Evolutionary conservation across 148 eudicot genomes (phyloP).

Genomic region (Limonium bicolor): DNA sequence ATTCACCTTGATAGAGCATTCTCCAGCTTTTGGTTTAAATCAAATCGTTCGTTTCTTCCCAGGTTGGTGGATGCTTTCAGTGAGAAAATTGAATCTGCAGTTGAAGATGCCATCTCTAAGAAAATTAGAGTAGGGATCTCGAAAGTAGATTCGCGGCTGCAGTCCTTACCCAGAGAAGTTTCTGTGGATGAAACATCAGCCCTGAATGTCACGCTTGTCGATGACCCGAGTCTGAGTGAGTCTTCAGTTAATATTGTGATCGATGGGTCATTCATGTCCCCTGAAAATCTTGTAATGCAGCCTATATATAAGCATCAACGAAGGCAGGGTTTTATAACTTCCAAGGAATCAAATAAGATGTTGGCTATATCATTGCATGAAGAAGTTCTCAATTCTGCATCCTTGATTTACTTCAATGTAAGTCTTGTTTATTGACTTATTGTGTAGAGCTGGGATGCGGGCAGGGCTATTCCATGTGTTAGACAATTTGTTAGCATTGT

Average conservation of each 20-base stretch:
- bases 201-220: slow-evolving; percentile 53
- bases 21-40: not conserved
- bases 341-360: slow-evolving; percentile 40
- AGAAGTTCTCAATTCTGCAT: slow-evolving; percentile 64
- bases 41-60: slow-evolving; percentile 11
- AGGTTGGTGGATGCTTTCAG: slow-evolving; percentile 71
- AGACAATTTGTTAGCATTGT: too few relatives aligned
- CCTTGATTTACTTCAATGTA: slow-evolving; percentile 58
- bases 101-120: slow-evolving; percentile 53
- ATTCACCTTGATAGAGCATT: too few relatives aligned
- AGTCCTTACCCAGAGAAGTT: slow-evolving; percentile 54
- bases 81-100: slow-evolving; percentile 45
- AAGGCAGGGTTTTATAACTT: slow-evolving; percentile 16
- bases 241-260: slow-evolving; percentile 35
- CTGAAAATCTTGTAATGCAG: slow-evolving; percentile 11
- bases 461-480: too few relatives aligned
- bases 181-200: slow-evolving; percentile 44
- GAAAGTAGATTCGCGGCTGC: slow-evolving; percentile 37
- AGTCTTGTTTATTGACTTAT: slow-evolving; percentile 13
- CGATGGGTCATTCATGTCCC: slow-evolving; percentile 46
- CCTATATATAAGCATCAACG: slow-evolving; percentile 10
- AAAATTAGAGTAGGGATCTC: slow-evolving; percentile 38
- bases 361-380: slow-evolving; percentile 62
- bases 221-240: slow-evolving; percentile 35
- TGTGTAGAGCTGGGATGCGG: too few relatives aligned